Conservation (phyloP, 305 asterid species). For the Fraxinus angustifolia region DNA sequence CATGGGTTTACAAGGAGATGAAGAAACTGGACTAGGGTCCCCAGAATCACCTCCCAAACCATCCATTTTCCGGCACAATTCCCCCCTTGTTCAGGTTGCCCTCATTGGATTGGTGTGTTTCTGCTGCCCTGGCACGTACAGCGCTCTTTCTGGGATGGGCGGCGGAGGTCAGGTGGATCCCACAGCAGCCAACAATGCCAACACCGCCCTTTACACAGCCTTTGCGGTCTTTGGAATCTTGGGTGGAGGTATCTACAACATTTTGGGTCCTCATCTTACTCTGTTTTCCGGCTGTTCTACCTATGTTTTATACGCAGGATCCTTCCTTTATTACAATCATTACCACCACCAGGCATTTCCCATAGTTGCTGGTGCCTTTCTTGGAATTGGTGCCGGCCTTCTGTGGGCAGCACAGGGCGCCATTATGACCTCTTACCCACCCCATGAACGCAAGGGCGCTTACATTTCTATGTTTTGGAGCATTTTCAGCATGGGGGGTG, state of each 20-base stretch:
- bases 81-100: slow-evolving; percentile 65
- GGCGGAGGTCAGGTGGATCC: slow-evolving; percentile 84
- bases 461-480: slow-evolving; percentile 87
- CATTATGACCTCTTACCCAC: slow-evolving; percentile 88
- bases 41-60: slow-evolving; percentile 18
- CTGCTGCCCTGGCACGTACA: slow-evolving; percentile 95
- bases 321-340: slow-evolving; percentile 83
- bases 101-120: slow-evolving; percentile 81
- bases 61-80: slow-evolving; percentile 58
- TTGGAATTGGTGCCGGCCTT: slow-evolving; percentile 88
- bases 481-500: slow-evolving; percentile 85
- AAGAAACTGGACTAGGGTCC: slow-evolving; percentile 27
- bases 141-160: slow-evolving; percentile 91
- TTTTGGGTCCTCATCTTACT: slow-evolving; percentile 67
- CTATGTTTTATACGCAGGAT: slow-evolving; percentile 67
- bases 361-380: slow-evolving; percentile 66
- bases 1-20: slow-evolving; percentile 47
- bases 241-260: slow-evolving; percentile 88
- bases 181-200: slow-evolving; percentile 82
- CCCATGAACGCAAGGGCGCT: slow-evolving; percentile 67
- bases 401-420: slow-evolving; percentile 93
- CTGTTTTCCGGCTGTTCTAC: slow-evolving; percentile 70
- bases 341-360: slow-evolving; percentile 64
- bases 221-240: slow-evolving; percentile 74
- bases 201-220: slow-evolving; percentile 92